Base-by-base conservation (phyloP, 345 rosid species). In the Bretschneidera sinensis region DNA sequence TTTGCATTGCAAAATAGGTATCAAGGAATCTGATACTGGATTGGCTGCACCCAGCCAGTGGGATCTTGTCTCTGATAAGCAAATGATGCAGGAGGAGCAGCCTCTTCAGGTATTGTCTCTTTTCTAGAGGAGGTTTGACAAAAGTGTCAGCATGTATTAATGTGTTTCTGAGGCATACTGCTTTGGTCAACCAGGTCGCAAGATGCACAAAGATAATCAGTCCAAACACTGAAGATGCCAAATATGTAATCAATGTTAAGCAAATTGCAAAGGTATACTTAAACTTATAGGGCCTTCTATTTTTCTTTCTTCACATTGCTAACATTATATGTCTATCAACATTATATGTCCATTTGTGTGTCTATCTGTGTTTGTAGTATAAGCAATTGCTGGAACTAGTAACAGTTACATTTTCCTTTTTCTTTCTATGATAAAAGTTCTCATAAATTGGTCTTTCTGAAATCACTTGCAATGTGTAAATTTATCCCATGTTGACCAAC, bases 61-160 rank as follows among this genome's bases (percentile, higher is more conserved):
- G 99, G 99, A 94, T 81, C 99, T 94, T 59, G 99, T 94, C 17
- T 94, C 99, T 1, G 99, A 94, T 62, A 94, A 94, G 61, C 96
- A 90, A 63, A 94, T 94, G 99, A 94, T 94, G 99, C 99, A 94
- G 68, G 99, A 94, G 70, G 99, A 94, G 74, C 97, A 94, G 60
- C 99, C 97, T 9, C 95, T 94, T 54, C 99, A 94, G 83, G 71
- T 72, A 59, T 1, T 18, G 14, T 64, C 18, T 51, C 43, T 9
- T 22, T 47, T n/a, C n/a, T n/a, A n/a, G 11, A 21, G 4, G 23
- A 14, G 43, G 48, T 54, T n/a, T 17, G 3, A 19, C 18, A 31
- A 65, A 39, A 22, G 21, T 50, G n/a, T 65, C 33, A 16, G 8
- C 23, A 17, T 39, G n/a, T n/a, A 5, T 47, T 19, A 21, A 4